These are phyloP conservation scores for Podila minutissima DNA, from an alignment of 192 early-diverging fungal species.

Conservation along the genomic window DNA sequence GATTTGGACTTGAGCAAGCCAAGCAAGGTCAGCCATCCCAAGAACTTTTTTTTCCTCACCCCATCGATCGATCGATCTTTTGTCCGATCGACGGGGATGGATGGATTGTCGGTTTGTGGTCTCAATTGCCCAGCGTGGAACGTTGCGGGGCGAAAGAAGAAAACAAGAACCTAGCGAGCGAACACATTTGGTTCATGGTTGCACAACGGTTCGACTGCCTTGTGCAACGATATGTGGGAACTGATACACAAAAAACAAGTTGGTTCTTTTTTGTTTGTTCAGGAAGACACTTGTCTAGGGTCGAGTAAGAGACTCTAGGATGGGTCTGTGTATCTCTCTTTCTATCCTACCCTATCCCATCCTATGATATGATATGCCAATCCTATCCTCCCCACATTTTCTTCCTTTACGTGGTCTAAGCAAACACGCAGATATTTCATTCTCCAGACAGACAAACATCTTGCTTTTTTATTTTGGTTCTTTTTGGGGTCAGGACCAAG, in stretches of 20 bases:
- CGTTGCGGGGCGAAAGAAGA: no score
- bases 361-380: background rate
- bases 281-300: background rate
- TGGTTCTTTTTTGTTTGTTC: background rate
- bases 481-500: slow-evolving; percentile 5
- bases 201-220: no score
- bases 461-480: background rate
- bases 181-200: no score
- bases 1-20: no score
- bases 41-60: no score
- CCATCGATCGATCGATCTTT: no score
- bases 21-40: no score
- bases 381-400: background rate
- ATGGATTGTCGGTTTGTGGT: no score
- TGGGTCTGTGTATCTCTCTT: background rate
- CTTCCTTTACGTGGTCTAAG: background rate
- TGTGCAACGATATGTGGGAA: no score
- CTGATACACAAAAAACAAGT: background rate
- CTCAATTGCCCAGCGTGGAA: no score
- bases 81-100: no score
- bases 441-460: background rate
- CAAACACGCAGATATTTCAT: background rate
- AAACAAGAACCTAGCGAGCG: no score
- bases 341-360: background rate
- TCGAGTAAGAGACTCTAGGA: background rate